Percentiles rank a stretch among this genome's conserved stretches.
Evolutionary conservation across 176 grass and related monocot species (phyloP).

Genomic region (Saccharum spontaneum): DNA sequence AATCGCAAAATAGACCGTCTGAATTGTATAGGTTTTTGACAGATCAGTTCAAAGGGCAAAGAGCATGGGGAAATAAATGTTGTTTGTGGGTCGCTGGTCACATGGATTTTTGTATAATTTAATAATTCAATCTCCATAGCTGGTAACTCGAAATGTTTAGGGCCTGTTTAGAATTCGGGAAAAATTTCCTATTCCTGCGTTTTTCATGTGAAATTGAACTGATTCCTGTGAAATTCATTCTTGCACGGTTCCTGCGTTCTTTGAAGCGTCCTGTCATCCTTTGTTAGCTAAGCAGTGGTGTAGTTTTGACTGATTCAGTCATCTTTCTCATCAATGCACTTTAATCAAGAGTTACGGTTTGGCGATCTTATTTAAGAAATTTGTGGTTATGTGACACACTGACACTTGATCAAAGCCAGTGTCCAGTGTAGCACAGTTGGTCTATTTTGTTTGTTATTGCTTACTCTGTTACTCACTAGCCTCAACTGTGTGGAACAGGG

Average conservation of each 20-base stretch:
- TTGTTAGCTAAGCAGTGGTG: background rate
- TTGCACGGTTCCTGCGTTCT: no score
- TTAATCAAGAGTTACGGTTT: background rate
- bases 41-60: background rate
- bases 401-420: background rate
- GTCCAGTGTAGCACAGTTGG: background rate
- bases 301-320: background rate
- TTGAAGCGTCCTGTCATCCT: background rate
- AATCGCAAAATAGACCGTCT: background rate
- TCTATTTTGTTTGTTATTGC: background rate
- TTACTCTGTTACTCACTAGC: background rate
- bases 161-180: no score
- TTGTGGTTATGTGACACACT: background rate
- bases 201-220: no score
- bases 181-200: no score
- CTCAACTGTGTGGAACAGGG: constrained; percentile 44
- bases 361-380: background rate
- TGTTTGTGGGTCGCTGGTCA: background rate
- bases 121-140: background rate
- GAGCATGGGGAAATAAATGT: background rate
- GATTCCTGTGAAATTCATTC: no score
- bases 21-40: background rate
- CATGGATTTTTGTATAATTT: background rate
- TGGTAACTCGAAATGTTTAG: background rate
- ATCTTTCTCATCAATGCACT: background rate